A percentile compares a stretch with the other conserved stretches of the same genome.
Evolutionary conservation across 345 rosid species (phyloP).

Genomic region (Garcia nutans): DNA sequence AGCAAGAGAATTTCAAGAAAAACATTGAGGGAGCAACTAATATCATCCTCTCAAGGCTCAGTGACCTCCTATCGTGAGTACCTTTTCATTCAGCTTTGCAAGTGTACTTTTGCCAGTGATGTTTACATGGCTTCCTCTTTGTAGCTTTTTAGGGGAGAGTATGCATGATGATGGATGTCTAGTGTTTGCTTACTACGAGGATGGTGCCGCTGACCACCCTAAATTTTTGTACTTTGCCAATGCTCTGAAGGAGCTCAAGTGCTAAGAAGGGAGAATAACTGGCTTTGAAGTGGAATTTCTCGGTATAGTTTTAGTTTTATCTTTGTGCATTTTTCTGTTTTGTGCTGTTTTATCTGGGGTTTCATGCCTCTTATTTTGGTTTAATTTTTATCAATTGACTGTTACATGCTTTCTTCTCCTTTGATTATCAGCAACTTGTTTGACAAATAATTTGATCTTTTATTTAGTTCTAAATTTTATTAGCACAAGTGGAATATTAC

Average conservation of each 20-base stretch:
- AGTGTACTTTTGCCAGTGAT: background rate
- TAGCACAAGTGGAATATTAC: background rate
- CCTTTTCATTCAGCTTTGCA: background rate
- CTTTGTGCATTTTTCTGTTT: background rate
- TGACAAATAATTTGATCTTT: background rate
- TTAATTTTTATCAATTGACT: too few species aligned
- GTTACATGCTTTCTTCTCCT: background rate
- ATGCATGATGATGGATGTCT: constrained; percentile 66
- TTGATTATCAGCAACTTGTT: background rate
- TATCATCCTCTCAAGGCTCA: constrained; percentile 72
- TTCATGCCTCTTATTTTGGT: background rate
- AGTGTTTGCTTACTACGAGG: constrained; percentile 97
- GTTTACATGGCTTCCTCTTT: constrained; percentile 2
- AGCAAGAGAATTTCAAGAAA: constrained; percentile 62
- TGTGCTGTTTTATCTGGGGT: background rate
- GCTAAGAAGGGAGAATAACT: constrained; percentile 36
- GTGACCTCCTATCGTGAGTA: constrained; percentile 88
- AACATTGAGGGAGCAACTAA: constrained; percentile 89
- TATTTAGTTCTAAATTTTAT: background rate
- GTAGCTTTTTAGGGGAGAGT: constrained; percentile 96
- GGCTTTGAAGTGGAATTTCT: constrained; percentile 9
- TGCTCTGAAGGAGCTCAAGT: constrained; percentile 93
- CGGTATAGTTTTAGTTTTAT: constrained; percentile 11
- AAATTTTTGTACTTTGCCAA: constrained; percentile 85
- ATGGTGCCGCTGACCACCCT: constrained; percentile 84